Percentiles rank a stretch among this genome's conserved stretches.
Evolutionary conservation across 495 filamentous ascomycete species (phyloP).

Genomic region (Opeltia flavorubescens): DNA sequence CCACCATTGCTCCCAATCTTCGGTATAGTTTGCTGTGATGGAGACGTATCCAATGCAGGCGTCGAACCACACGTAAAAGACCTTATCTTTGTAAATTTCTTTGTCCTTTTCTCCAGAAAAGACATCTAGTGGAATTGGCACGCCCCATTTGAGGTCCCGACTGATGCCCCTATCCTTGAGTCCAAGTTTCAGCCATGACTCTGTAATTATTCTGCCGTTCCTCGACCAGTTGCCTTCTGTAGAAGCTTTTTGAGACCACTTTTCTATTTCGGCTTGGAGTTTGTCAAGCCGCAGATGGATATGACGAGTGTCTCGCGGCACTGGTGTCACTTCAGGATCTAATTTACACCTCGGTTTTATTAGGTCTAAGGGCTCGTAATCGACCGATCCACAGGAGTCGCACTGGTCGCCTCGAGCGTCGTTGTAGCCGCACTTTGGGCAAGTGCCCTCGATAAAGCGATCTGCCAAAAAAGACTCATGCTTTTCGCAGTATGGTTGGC

Average conservation of each 20-base stretch:
- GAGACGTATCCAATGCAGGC: conserved; percentile 93
- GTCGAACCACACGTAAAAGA: conserved; percentile 96
- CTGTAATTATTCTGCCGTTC: conserved; percentile 57
- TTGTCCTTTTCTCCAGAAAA: conserved; percentile 18
- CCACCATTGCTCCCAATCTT: conserved; percentile 95
- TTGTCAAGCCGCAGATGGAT: conserved; percentile 71
- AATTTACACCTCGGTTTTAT: conserved; percentile 59
- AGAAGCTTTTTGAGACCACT: conserved; percentile 49
- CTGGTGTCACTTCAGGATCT: conserved; percentile 57
- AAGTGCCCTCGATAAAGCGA: conserved; percentile 85
- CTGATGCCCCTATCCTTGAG: conserved; percentile 78
- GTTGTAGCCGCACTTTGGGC: conserved; percentile 62
- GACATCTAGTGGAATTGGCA: conserved; percentile 43
- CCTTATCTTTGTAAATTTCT: conserved; percentile 24
- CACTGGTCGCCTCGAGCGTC: conserved; percentile 81
- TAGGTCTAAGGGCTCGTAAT: conserved; percentile 60
- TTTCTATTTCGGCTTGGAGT: conserved; percentile 55
- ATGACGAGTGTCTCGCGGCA: conserved; percentile 55
- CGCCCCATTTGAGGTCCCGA: conserved; percentile 85
- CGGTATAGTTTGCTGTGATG: conserved; percentile 86
- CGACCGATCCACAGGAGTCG: conserved; percentile 59
- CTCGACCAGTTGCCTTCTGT: conserved; percentile 58
- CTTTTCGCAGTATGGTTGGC: conserved; percentile 75
- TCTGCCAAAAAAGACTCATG: conserved; percentile 82
- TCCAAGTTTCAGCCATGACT: conserved; percentile 71